A percentile compares a stretch with the other conserved stretches of the same genome.
Conservation (phyloP, 306 rosid genomes). For the Quercus berberidifolia region DNA sequence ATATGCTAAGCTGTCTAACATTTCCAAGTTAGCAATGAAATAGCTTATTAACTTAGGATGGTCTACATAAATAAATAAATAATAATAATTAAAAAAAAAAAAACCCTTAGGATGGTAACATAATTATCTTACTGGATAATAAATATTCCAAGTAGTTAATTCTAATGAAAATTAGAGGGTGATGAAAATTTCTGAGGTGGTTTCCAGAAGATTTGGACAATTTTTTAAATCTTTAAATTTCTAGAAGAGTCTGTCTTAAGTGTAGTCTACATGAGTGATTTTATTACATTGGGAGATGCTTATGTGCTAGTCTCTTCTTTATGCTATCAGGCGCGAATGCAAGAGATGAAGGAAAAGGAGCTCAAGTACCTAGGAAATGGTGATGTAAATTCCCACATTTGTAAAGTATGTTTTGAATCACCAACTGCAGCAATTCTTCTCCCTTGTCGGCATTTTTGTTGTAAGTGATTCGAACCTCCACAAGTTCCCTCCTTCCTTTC, state of each 20-base stretch:
- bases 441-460: constrained; percentile 96
- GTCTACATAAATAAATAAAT: too few species aligned
- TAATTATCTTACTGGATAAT: not conserved
- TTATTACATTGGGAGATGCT: not conserved
- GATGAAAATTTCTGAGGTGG: not conserved
- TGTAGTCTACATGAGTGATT: not conserved
- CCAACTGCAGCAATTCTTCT: constrained; percentile 98
- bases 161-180: not conserved
- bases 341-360: constrained; percentile 95
- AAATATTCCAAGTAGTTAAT: not conserved
- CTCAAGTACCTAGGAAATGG: constrained; percentile 72
- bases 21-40: not conserved
- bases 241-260: not conserved
- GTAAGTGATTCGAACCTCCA: constrained; percentile 44
- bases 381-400: constrained; percentile 83
- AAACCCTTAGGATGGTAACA: not conserved
- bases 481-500: too few species aligned
- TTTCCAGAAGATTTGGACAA: not conserved
- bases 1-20: not conserved
- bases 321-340: constrained; percentile 80
- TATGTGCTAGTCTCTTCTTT: not conserved
- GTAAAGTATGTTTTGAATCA: constrained; percentile 94
- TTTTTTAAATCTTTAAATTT: not conserved
- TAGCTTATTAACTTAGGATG: not conserved
- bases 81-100: too few species aligned